Base-by-base conservation (phyloP, 306 rosid genomes). In the Lathyrus oleraceus region DNA sequence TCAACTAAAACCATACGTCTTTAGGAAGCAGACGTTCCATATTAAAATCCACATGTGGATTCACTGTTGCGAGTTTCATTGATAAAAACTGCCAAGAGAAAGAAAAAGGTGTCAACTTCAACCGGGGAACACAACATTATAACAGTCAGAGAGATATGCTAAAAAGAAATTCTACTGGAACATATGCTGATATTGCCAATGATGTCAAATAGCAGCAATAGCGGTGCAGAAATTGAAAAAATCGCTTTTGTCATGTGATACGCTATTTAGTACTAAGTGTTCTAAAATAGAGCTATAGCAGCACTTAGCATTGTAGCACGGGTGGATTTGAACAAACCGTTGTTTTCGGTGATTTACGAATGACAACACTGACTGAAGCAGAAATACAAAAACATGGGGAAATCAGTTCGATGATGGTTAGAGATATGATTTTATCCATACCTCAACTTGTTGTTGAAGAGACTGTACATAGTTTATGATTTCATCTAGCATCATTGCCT, bases 381-480 rank as follows among this genome's bases (percentile, higher is more conserved):
- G 9, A 25, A 54, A 23, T 54, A 32, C 36, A 54, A 54, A 54
- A 54, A 11, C 23, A 54, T 21, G 61, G 61, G 10, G 12, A 54
- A 54, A 25, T 27, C 0, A 6, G 39, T 57, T 57, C 11, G 62
- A 57, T 30, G 64, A 30, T 15, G 19, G 23, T 32, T 30, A 15
- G 23, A 60, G 17, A 30, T 30, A 35, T 10, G 27, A 3, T 15
- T 15, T 61, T 3, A 15, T 15, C 8, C 65, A 60, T 63, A 63
- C 69, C 69, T 63, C 69, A 16, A 40, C 69, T 10, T 63, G 69
- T 39, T 17, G 69, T 7, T 63, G 69, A 20, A 63, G 49, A 39
- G 69, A 63, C 52, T 63, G 69, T 7, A 63, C 69, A 40, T 63
- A 63, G 30, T 63, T 63, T 5, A 63, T 63, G 52, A 63, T 63